Evolutionary conservation across 2,329 filamentous ascomycete species (phyloP), one percentile per base, ranked within the genome.

Genomic region (Ceratocystis ficicola): DNA sequence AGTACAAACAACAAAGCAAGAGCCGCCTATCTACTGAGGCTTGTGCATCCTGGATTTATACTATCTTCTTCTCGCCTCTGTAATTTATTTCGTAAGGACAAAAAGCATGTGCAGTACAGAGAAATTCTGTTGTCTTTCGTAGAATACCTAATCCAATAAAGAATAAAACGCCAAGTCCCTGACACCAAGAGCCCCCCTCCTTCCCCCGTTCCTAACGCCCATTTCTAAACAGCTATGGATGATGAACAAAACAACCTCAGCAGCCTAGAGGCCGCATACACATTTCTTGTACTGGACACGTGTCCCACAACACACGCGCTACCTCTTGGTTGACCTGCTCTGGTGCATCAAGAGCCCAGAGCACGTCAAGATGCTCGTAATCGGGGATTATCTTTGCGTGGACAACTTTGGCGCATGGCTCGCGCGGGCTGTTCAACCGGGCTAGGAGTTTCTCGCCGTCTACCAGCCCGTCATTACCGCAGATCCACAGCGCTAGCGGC

Each of bases 351-450:
- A 96, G 90, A 0, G 92, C 91, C 93, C 93, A 96, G 46, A 97
- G 85, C 1, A 96, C 90, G 75, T 96, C 93, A 3, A 97, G 80
- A 75, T 97, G 93, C 76, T 96, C 93, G 73, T 96, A 95, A 60
- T 87, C 89, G 2, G 89, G 85, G 55, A 96, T 88, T 25, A 95
- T 79, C 73, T 90, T 95, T 69, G 83, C 82, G 75, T 96, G 89
- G 3, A 96, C 89, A 4, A 96, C 77, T 48, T 82, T 79, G 7
- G 95, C 90, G 72, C 90, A 80, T 1, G 93, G 93, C 74, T 97
- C 93, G 30, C 89, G 80, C 0, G 88, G 88, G 52, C 82, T 81
- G 71, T 88, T 82, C 69, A 96, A 88, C 1, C 93, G 81, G 22
- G 83, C 79, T 2, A 96, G 77, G 7, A 96, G 78, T 65, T 86